These are phyloP conservation scores for Petunia axillaris DNA, from an alignment of 257 asterid genomes.

Conservation along the genomic window DNA sequence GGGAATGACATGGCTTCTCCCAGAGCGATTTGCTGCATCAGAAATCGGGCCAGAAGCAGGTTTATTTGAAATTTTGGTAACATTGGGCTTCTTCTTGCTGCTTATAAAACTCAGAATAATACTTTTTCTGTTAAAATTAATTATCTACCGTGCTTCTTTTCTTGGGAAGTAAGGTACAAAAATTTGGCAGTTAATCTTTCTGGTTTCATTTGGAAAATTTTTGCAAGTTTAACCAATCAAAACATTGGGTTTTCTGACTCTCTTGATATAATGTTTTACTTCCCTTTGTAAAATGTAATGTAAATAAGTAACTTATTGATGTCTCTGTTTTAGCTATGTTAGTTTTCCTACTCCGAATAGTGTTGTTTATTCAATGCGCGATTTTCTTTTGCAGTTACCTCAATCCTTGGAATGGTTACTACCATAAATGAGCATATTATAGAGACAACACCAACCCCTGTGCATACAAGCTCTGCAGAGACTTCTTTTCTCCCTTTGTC, in stretches of 20 bases:
- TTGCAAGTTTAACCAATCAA: conserved; percentile 5
- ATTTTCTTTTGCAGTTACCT: conserved; percentile 65
- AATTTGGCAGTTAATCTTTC: conserved; percentile 20
- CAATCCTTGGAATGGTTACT: conserved; percentile 78
- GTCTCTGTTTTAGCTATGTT: conserved; percentile 10
- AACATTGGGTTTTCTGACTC: not conserved
- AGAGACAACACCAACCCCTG: conserved; percentile 52
- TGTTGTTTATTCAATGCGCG: not conserved
- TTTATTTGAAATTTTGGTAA: conserved; percentile 91
- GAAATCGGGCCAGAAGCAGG: conserved; percentile 99
- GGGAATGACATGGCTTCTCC: conserved; percentile 99
- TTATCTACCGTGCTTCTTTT: not conserved
- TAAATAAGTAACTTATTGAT: conserved; percentile 16
- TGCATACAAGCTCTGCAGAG: conserved; percentile 43
- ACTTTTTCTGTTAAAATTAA: not conserved
- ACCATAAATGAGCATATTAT: conserved; percentile 84
- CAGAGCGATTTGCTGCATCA: conserved; percentile 94
- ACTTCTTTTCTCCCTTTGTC: conserved; percentile 74
- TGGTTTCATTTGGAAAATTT: not conserved
- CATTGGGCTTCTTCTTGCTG: conserved; percentile 68
- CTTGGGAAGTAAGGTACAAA: not conserved
- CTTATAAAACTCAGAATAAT: conserved; percentile 33
- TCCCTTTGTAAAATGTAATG: not conserved
- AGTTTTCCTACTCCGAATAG: not conserved
- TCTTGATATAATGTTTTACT: not conserved